Base-by-base conservation (phyloP, 768 basidiomycete genomes). In the Rhodocollybia butyracea region DNA sequence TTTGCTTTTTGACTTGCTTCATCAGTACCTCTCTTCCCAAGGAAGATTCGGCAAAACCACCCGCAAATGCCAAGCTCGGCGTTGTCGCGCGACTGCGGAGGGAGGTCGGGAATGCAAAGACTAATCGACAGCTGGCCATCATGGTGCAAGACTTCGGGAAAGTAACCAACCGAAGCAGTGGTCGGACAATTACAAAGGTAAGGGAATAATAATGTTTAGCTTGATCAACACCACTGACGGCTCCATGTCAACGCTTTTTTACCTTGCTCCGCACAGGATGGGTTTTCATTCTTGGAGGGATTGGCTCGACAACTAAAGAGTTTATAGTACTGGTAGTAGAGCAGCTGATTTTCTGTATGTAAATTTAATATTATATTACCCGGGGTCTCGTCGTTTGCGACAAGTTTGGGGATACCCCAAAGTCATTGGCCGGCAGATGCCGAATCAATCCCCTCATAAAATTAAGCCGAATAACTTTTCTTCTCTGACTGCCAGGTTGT, bases 171-270 rank as follows among this genome's bases (percentile, higher is more conserved):
- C 77, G 77, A 64, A 85, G 83, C 62, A 83, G 75, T 34, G 84
- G 86, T 39, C 76, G 86, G 59, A 89, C 84, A 47, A 75, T 91
- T 52, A 90, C 88, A 31, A 91, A 91, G 78, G 81, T 79, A 29
- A 40, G 40, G 17, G 17, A 7, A 15, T 58, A 29, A 32, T 27
- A 21, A 5, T n/a, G n/a, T n/a, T 34, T 42, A 12, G 52, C 24
- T 43, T 55, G 19, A 57, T 38, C 1, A 32, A 46, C n/a, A 21
- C 52, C 36, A 32, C 54, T 56, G n/a, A 51, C 50, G 50, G 6
- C 22, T 24, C 19, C 13, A 31, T 17, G 15, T 50, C 21, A n/a
- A 36, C 17, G n/a, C 31, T 32, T 19, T 26, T 26, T 53, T 30
- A 41, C 45, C 38, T 52, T 46, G 41, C 38, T 40, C 30, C 50